A percentile compares a stretch with the other conserved stretches of the same genome.
These are phyloP conservation scores for Cystobasidium tubakii DNA, from an alignment of 768 basidiomycete genomes.

Conservation along the genomic window DNA sequence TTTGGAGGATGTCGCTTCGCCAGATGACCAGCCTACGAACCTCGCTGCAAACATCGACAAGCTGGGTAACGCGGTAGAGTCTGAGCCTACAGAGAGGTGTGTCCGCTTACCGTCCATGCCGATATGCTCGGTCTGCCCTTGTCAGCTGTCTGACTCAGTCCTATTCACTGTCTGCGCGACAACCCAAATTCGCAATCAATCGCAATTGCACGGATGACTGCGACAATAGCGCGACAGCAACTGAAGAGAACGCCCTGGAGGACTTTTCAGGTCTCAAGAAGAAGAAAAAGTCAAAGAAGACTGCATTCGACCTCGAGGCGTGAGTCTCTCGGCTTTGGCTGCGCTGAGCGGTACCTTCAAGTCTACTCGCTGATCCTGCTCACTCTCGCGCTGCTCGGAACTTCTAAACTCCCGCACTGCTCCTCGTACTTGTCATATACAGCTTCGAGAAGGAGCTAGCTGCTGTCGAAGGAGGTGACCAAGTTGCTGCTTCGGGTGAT, in stretches of 20 bases:
- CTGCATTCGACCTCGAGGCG: slow-evolving; percentile 79
- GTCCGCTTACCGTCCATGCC: slow-evolving; percentile 3
- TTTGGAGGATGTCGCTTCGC: slow-evolving; percentile 44
- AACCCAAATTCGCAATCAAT: neutral
- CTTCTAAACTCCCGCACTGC: neutral
- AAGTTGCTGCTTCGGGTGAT: slow-evolving; percentile 53
- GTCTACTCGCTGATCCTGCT: slow-evolving; percentile 2
- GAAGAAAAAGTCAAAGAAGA: slow-evolving; percentile 65
- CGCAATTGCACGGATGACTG: neutral
- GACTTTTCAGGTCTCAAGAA: slow-evolving; percentile 90
- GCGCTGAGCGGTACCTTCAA: neutral
- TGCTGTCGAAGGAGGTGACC: slow-evolving; percentile 56
- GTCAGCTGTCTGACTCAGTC: neutral
- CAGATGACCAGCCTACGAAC: slow-evolving; percentile 3
- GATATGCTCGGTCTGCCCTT: neutral
- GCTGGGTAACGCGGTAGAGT: slow-evolving; percentile 42
- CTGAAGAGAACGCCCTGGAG: slow-evolving; percentile 63
- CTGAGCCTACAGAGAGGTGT: slow-evolving; percentile 38
- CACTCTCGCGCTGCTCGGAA: no score
- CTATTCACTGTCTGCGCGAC: neutral
- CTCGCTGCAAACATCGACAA: slow-evolving; percentile 37
- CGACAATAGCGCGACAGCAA: slow-evolving; percentile 30
- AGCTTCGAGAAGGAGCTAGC: slow-evolving; percentile 76
- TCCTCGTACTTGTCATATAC: neutral
- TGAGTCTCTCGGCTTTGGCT: slow-evolving; percentile 46